phyloP scores from a whole-genome alignment of 495 filamentous ascomycete genomes.

The Trichocladium antarcticum region DNA sequence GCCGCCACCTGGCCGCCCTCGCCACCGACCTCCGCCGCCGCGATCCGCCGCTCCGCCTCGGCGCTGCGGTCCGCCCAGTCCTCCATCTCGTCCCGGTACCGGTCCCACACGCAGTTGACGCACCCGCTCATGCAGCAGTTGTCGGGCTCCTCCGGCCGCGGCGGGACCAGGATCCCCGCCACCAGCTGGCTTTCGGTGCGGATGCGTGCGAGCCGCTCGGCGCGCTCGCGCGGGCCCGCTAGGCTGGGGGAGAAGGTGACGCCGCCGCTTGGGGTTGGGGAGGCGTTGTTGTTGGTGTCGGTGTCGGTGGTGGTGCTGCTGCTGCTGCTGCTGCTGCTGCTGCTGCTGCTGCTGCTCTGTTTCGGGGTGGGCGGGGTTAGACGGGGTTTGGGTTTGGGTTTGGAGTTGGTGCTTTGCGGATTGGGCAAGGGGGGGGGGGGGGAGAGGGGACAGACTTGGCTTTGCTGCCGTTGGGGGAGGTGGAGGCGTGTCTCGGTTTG shows the following conservation, averaged over 20 bases:
- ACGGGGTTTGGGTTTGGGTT: too few species aligned
- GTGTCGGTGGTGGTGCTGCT: slow-evolving; percentile 24
- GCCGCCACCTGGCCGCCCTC: slow-evolving; percentile 19
- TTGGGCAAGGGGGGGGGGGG: slow-evolving; percentile 22
- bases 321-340: slow-evolving; percentile 24
- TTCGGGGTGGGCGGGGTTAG: background rate
- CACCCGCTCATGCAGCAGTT: slow-evolving; percentile 99
- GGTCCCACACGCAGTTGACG: slow-evolving; percentile 95
- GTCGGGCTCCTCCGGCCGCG: slow-evolving; percentile 78
- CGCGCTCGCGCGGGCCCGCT: slow-evolving; percentile 53
- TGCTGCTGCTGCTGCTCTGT: slow-evolving; percentile 3
- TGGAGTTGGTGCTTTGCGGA: too few species aligned
- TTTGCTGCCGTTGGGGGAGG: slow-evolving; percentile 12
- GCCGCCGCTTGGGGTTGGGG: slow-evolving; percentile 18
- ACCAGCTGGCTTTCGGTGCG: slow-evolving; percentile 45
- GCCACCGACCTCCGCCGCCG: slow-evolving; percentile 18
- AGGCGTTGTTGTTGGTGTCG: slow-evolving; percentile 10
- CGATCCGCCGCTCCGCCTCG: slow-evolving; percentile 42
- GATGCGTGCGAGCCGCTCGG: slow-evolving; percentile 48
- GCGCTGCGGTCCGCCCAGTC: slow-evolving; percentile 58
- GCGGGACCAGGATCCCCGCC: slow-evolving; percentile 73
- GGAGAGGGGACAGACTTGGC: slow-evolving; percentile 27
- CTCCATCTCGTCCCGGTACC: slow-evolving; percentile 80
- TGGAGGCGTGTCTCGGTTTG: slow-evolving; percentile 12
- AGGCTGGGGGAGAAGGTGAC: slow-evolving; percentile 70